Conservation (phyloP, 768 basidiomycete genomes). For the Hemileccinum rubropunctum region DNA sequence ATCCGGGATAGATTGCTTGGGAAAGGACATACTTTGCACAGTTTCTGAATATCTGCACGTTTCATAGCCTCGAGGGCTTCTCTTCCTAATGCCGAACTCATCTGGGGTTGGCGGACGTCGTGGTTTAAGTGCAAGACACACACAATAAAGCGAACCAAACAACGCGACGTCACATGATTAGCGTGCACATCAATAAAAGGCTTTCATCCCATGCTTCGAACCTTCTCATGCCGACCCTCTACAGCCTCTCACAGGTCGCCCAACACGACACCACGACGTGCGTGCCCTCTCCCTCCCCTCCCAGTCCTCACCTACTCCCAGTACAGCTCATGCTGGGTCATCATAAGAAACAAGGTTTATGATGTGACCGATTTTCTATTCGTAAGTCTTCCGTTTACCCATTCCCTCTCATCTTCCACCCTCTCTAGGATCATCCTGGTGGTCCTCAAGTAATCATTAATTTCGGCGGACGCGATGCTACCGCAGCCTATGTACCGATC, state of each 20-base stretch:
- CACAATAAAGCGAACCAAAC: slow-evolving; percentile 43
- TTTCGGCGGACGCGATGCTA: slow-evolving; percentile 87
- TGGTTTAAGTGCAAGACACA: slow-evolving; percentile 48
- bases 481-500: slow-evolving; percentile 70
- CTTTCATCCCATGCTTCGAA: background rate
- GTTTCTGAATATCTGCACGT: slow-evolving; percentile 52
- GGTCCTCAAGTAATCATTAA: slow-evolving; percentile 79
- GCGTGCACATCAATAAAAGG: slow-evolving; percentile 4
- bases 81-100: slow-evolving; percentile 44
- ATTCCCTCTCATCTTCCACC: background rate
- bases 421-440: slow-evolving; percentile 68
- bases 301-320: slow-evolving; percentile 7
- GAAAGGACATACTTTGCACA: slow-evolving; percentile 52
- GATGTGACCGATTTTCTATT: slow-evolving; percentile 79
- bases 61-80: slow-evolving; percentile 52
- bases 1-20: slow-evolving; percentile 11
- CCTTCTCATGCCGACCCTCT: slow-evolving; percentile 32
- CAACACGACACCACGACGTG: slow-evolving; percentile 55
- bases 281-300: slow-evolving; percentile 13
- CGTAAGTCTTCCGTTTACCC: slow-evolving; percentile 34
- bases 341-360: slow-evolving; percentile 78
- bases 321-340: slow-evolving; percentile 79
- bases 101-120: slow-evolving; percentile 25
- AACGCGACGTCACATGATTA: slow-evolving; percentile 48
- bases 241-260: slow-evolving; percentile 55